Base-by-base conservation (phyloP, 495 filamentous ascomycete species). In the Diplogelasinospora grovesii region DNA sequence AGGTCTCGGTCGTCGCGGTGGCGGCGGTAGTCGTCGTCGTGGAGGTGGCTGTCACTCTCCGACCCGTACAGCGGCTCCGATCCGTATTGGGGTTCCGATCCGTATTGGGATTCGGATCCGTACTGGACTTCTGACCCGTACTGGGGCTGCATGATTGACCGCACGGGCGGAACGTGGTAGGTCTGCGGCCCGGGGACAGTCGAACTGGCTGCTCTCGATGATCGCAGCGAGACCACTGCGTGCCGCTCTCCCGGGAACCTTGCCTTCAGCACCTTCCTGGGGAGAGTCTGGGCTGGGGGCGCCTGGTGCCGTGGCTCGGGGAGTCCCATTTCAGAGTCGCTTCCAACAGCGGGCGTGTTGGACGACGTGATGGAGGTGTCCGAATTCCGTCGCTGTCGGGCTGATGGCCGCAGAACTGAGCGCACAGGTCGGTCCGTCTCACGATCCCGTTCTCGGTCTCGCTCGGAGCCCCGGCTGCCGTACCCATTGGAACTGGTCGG, bases 291-390 rank as follows among this genome's bases (percentile, higher is more conserved):
- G 8, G 43, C 31, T 2, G 46, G 34, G n/a, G 38, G 14, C 10
- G 43, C 43, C 8, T 43, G 45, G 9, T 33, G 22, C 0, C 40
- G 29, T 1, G 38, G 29, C 8, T 39, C 19, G 19, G 46, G 31
- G n/a, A 22, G 38, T 2, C 36, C 34, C 36, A 47, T 31, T 29
- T 57, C 56, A 8, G 54, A 52, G 36, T 55, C 54, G 25, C 48
- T 55, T 15, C 51, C 54, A 7, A 49, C 41, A 8, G 41, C 47
- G 20, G 54, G 54, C 8, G 54, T 23, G 43, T 56, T 60, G 24
- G 57, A 60, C 14, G 57, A 58, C 16, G 56, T 57, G 49, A 60
- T 38, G 11, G 57, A 60, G 0, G 50, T 56, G 46, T 60, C 57
- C 11, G 57, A 60, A 47, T 58, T 58, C 4, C 57, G 48, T 26